Percentiles rank a stretch among this genome's conserved stretches.
Conservation (phyloP, 106 monocot genomes). For the Ottelia alismoides region DNA sequence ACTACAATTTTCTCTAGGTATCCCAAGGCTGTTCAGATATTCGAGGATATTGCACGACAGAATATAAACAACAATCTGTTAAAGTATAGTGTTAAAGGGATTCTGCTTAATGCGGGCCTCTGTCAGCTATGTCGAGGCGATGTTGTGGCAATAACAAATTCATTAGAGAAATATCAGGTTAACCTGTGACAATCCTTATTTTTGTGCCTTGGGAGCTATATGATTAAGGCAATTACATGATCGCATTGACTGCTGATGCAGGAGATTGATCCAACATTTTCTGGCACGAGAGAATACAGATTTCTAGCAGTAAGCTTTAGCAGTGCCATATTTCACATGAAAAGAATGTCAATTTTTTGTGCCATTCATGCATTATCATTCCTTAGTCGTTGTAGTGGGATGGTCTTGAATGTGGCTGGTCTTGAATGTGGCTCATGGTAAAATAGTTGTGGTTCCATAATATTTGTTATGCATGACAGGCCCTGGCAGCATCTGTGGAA, state of each 20-base stretch:
- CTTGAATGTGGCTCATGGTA: too few species aligned
- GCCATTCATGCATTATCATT: too few species aligned
- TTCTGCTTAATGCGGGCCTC: conserved; percentile 86
- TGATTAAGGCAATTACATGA: conserved; percentile 33
- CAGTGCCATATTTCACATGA: too few species aligned
- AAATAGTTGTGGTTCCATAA: too few species aligned
- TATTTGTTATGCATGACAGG: too few species aligned
- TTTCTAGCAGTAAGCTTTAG: too few species aligned
- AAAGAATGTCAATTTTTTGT: too few species aligned
- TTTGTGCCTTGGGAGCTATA: background rate
- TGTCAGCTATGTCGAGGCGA: conserved; percentile 88
- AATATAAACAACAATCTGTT: conserved; percentile 71
- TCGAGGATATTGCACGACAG: conserved; percentile 60
- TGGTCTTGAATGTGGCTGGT: too few species aligned
- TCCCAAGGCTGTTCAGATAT: conserved; percentile 78
- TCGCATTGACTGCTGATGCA: conserved; percentile 21
- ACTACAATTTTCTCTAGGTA: conserved; percentile 60
- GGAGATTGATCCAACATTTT: too few species aligned
- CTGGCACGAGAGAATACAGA: too few species aligned
- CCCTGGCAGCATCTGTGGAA: too few species aligned
- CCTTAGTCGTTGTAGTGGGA: too few species aligned
- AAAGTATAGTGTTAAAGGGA: conserved; percentile 81
- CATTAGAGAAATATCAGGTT: conserved; percentile 78
- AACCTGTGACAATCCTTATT: background rate
- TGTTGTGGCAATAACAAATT: conserved; percentile 58